Base-by-base conservation (phyloP, 1,139 yeast species). In the Citeromyces hawaiiensis region DNA sequence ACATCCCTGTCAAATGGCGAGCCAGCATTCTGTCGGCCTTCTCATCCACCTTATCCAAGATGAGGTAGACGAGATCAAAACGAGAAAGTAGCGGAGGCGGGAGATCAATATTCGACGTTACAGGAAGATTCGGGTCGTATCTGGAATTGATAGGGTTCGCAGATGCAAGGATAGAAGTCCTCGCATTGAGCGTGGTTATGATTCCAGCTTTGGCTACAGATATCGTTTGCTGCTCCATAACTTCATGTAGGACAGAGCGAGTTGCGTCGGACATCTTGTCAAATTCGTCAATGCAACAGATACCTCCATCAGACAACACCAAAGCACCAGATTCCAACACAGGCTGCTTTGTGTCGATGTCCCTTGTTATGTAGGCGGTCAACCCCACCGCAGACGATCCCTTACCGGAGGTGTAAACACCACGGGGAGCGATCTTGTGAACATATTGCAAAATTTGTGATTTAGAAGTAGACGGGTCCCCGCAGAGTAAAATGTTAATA, bases 371-470 rank as follows among this genome's bases (percentile, higher is more conserved):
- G 56, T 91, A 91, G 1, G 99, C 98, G 1, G 99, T 91, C 55
- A 91, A 69, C 66, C 99, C 99, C 42, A 91, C 99, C 0, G 99
- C 99, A 18, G 98, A 91, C 0, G 97, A 87, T 41, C 98, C 98
- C 54, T 91, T 91, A 60, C 99, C 99, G 1, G 96, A 87, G 2
- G 99, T 91, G 58, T 88, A 91, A 35, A 93, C 86, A 49, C 98
- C 98, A 55, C 98, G 70, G 34, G 99, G 99, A 0, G 98, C 94
- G 48, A 91, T 91, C 55, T 88, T 86, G 61, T 91, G 98, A 39
- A 91, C 97, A 49, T 91, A 91, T 54, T 87, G 93, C 48, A 91
- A 67, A 42, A 91, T 64, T 59, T 91, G 99, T 2, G 98, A 91
- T 57, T 91, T 91, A 10, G 97, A 80, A 3, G 99, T 91, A 8